phyloP scores from a whole-genome alignment of 2,329 filamentous ascomycete genomes.

The Aspergillus fumigatiaffinis region DNA sequence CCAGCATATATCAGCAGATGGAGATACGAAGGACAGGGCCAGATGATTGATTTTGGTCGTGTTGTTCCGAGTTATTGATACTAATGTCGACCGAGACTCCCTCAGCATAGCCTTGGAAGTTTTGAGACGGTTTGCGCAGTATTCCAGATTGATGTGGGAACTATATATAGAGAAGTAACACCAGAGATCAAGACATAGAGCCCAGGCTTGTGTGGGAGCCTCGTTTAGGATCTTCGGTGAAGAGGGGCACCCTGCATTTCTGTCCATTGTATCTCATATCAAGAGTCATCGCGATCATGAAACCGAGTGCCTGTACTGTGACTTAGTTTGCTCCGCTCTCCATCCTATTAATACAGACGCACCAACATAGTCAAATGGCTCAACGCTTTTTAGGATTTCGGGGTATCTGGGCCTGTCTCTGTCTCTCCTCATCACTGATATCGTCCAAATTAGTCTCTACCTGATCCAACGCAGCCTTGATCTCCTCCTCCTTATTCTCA shows the following conservation, averaged over 20 bases:
- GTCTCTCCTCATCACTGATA: conserved; percentile 36
- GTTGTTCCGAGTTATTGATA: not conserved
- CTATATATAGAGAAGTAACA: not conserved
- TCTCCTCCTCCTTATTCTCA: conserved; percentile 33
- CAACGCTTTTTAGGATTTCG: conserved; percentile 42
- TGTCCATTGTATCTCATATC: not conserved
- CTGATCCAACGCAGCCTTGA: conserved; percentile 22
- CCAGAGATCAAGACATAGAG: not conserved
- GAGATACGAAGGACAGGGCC: conserved; percentile 2
- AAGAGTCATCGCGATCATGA: not conserved
- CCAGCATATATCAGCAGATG: conserved; percentile 4
- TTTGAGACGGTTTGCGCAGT: not conserved
- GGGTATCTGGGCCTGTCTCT: conserved; percentile 34
- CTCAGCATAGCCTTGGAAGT: not conserved
- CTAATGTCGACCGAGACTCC: too few relatives aligned
- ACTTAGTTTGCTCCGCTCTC: too few relatives aligned
- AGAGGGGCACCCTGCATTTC: not conserved
- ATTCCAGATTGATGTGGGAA: not conserved
- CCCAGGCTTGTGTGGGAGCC: too few relatives aligned
- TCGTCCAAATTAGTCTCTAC: conserved; percentile 35
- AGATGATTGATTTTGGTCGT: not conserved
- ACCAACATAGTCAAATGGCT: not conserved
- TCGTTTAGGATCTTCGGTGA: not conserved
- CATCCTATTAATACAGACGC: too few relatives aligned
- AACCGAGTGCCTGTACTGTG: too few relatives aligned